A percentile compares a stretch with the other conserved stretches of the same genome.
phyloP scores from a whole-genome alignment of 2,329 filamentous ascomycete genomes.

The Exophiala sideris region DNA sequence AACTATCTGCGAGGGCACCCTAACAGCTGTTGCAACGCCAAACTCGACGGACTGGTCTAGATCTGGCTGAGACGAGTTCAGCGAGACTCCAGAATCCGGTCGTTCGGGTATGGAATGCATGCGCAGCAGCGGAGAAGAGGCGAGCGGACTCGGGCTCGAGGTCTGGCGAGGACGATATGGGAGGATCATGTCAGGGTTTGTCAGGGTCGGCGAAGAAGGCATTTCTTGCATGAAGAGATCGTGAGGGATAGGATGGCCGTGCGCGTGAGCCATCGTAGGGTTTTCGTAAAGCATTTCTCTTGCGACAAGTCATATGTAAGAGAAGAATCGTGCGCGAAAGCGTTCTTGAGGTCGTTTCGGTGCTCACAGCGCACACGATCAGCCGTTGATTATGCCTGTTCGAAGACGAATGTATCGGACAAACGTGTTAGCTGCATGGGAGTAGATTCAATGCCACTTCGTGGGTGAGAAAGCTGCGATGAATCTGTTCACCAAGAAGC shows the following conservation, averaged over 20 bases:
- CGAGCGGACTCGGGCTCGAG: slow-evolving; percentile 13
- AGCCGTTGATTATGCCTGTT: too few species aligned
- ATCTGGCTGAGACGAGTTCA: slow-evolving; percentile 12
- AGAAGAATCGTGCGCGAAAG: too few species aligned
- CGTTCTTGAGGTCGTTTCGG: too few species aligned
- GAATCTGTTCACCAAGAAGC: too few species aligned
- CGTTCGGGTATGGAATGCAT: slow-evolving; percentile 7
- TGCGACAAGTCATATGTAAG: neutral
- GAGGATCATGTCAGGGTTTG: slow-evolving; percentile 92
- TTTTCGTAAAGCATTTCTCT: neutral
- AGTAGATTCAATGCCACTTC: too few species aligned
- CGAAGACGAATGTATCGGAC: too few species aligned
- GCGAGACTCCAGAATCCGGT: slow-evolving; percentile 12
- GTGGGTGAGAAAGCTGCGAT: too few species aligned
- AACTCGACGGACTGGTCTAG: slow-evolving; percentile 14
- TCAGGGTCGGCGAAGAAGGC: slow-evolving; percentile 78
- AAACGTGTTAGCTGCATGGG: too few species aligned
- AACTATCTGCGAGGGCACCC: slow-evolving; percentile 18
- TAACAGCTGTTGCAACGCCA: slow-evolving; percentile 22
- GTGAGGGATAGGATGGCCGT: slow-evolving; percentile 19
- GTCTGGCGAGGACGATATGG: slow-evolving; percentile 43
- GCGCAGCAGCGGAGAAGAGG: slow-evolving; percentile 19
- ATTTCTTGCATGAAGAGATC: slow-evolving; percentile 20
- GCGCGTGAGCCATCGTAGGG: slow-evolving; percentile 11
- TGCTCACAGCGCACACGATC: too few species aligned